Base-by-base conservation (phyloP, 2,329 filamentous ascomycete genomes). In the Hypomyces rosellus region DNA sequence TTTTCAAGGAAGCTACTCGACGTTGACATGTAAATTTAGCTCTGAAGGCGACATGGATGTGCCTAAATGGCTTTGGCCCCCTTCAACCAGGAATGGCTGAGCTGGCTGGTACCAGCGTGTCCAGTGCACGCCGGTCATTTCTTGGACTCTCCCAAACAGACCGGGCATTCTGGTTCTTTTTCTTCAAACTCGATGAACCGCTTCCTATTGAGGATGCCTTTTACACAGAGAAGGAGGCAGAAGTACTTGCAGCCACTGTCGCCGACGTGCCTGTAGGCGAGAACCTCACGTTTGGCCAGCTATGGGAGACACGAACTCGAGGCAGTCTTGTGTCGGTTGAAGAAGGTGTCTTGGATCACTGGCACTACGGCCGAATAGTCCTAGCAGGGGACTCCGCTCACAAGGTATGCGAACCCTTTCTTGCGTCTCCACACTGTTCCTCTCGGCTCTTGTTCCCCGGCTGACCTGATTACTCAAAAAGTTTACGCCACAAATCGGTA, bases 351-450 rank as follows among this genome's bases (percentile, higher is more conserved):
- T 47, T 65, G 12, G 20, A 59, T 18, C 57, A 60, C 36, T 69
- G 65, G 66, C 59, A 57, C 34, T 46, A 52, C 22, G 62, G 61
- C 9, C 61, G 65, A 4, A 54, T 67, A 18, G 63, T 65, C 2
- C 59, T 69, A 1, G 60, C 55, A 0, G 67, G 67, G 3, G 67
- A 70, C 45, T 54, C 67, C 2, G 60, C 54, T 12, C 64, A 68
- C 50, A 67, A 57, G 53, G 54, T 54, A 30, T 30, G 25, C 25
- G 25, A 30, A 30, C 25, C 25, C 6, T 30, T 30, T 30, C 25
- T 30, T 30, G 8, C 25, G 8, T 7, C 25, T 30, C 25, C 25
- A 30, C 25, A 30, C 25, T 6, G 6, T 8, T 4, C 8, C 9
- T 30, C 9, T 30, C 9, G 9, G 25, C 25, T 5, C 2, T 11